Percentiles rank a stretch among this genome's conserved stretches.
Evolutionary conservation across 2,329 filamentous ascomycete genomes (phyloP).

Genomic region (Fusarium sublunatum): DNA sequence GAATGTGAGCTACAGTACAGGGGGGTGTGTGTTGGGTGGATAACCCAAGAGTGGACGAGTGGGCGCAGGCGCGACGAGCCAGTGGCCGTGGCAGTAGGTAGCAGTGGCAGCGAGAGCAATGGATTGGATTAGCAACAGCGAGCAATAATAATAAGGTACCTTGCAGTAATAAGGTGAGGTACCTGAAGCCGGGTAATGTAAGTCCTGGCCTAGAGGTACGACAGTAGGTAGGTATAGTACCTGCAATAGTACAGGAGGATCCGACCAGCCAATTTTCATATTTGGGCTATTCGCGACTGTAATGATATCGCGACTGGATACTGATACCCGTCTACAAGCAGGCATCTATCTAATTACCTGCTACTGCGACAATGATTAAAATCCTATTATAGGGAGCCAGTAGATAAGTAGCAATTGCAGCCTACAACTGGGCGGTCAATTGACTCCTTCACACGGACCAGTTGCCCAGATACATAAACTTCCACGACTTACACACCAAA

Average conservation of each 20-base stretch:
- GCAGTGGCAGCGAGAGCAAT: conserved; percentile 13
- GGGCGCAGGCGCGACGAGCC: conserved; percentile 37
- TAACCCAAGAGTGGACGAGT: conserved; percentile 31
- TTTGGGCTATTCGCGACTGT: no score
- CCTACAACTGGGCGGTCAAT: no score
- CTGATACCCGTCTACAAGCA: no score
- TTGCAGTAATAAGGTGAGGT: conserved; percentile 11
- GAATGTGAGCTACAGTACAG: conserved; percentile 48
- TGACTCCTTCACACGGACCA: conserved; percentile 12
- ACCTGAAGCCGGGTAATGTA: background rate
- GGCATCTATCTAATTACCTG: no score
- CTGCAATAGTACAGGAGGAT: no score
- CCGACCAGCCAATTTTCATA: no score
- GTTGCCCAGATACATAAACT: conserved; percentile 6
- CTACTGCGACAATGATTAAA: no score
- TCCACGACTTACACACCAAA: conserved; percentile 2
- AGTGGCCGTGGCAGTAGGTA: conserved; percentile 20
- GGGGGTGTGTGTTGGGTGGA: conserved; percentile 45
- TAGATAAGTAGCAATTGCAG: background rate
- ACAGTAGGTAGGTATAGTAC: no score
- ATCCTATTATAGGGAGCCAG: no score
- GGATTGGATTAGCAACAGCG: background rate
- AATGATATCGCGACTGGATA: no score
- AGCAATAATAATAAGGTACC: no score
- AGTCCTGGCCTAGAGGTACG: no score